Percentiles rank a stretch among this genome's conserved stretches.
Conservation (phyloP, 1,284 basidiomycete genomes). For the Ustilago tritici region DNA sequence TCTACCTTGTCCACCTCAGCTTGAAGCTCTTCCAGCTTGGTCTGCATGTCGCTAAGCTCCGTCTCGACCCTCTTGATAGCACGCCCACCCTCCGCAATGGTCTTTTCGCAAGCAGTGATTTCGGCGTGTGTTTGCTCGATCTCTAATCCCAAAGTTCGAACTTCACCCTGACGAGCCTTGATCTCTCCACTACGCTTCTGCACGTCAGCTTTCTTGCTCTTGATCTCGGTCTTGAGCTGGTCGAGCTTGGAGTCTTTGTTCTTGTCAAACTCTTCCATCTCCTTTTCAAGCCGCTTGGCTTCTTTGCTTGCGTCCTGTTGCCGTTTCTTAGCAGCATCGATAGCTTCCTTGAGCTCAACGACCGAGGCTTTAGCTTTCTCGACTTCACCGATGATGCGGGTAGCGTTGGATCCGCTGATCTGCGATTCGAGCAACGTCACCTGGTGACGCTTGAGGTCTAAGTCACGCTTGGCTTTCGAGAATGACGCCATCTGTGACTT, state of each 20-base stretch:
- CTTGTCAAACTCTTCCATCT: constrained; percentile 98
- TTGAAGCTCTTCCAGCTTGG: constrained; percentile 76
- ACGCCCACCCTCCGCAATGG: constrained; percentile 76
- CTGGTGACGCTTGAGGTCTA: constrained; percentile 92
- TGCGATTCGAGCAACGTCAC: constrained; percentile 85
- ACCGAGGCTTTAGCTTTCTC: constrained; percentile 80
- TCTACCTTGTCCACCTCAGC: constrained; percentile 77
- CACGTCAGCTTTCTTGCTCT: constrained; percentile 82
- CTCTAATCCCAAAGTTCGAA: constrained; percentile 87
- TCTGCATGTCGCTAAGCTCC: constrained; percentile 77
- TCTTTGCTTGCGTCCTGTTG: constrained; percentile 83
- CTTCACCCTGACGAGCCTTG: constrained; percentile 88
- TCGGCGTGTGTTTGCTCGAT: constrained; percentile 88
- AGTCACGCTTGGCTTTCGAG: constrained; percentile 77
- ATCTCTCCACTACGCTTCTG: constrained; percentile 84
- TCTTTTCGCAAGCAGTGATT: constrained; percentile 75
- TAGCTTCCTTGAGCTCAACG: constrained; percentile 76
- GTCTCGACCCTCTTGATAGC: constrained; percentile 76
- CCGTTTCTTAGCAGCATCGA: constrained; percentile 79
- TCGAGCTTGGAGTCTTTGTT: constrained; percentile 97
- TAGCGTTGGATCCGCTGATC: constrained; percentile 86
- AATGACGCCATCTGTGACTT: constrained; percentile 76
- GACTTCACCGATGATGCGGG: constrained; percentile 83
- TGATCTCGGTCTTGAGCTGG: constrained; percentile 85
- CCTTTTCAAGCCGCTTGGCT: constrained; percentile 86